Base-by-base conservation (phyloP, 768 basidiomycete genomes). In the Mycena belliarum region DNA sequence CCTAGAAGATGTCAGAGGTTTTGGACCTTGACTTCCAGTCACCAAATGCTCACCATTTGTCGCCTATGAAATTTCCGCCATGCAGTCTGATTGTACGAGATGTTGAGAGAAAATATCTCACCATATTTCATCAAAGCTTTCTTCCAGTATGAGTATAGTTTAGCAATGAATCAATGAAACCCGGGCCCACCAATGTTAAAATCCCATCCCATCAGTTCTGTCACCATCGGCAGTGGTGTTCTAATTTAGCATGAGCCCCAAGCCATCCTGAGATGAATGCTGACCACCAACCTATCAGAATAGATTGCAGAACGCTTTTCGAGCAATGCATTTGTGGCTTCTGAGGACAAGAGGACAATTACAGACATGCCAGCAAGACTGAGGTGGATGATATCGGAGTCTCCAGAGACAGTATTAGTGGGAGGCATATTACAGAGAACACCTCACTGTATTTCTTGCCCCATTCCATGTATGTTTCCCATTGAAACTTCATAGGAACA, bases 51-150 rank as follows among this genome's bases (percentile, higher is more conserved):
- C 25, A 65, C 68, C 68, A 69, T 26, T 43, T 45, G 6, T 63
- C 46, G 18, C 68, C 67, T 68, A 25, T 12, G 14, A 15, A 10
- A 15, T n/a, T n/a, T n/a, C n/a, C n/a, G n/a, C n/a, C n/a, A 15
- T 37, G 10, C 5, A 8, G 23, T 21, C n/a, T 15, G 20, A 28
- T 11, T 37, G 65, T 55, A 2, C 44, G 0, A 24, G 14, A 24
- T 49, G n/a, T n/a, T n/a, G n/a, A n/a, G 9, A 23, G 7, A 9
- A 15, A 8, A 37, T n/a, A 14, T 32, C 24, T 23, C 14, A 48
- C 73, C 72, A 42, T 75, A 77, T 4, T 61, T 66, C 69, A 73
- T 69, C 48, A 73, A 57, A 1, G 32, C 55, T 49, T 32, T 20
- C 6, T 3, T 18, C 23, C 40, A 21, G 14, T 37, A 10, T 14